These are phyloP conservation scores for Oryza officinalis DNA, from an alignment of 176 grass and related monocot species.

Conservation along the genomic window DNA sequence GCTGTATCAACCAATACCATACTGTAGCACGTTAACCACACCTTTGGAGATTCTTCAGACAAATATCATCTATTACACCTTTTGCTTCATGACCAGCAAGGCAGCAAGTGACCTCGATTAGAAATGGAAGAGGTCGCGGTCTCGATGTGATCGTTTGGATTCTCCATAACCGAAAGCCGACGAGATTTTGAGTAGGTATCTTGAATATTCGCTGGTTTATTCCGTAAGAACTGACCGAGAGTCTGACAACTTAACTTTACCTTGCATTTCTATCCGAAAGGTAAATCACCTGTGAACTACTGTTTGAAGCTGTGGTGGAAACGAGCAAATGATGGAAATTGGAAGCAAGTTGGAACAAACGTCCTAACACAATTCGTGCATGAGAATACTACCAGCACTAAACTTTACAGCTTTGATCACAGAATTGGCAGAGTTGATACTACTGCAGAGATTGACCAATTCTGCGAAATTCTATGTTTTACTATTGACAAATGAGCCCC, in stretches of 20 bases:
- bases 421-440: not conserved
- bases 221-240: conserved; percentile 13
- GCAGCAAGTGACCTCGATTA: conserved; percentile 17
- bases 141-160: not conserved
- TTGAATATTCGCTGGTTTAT: conserved; percentile 52
- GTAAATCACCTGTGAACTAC: not conserved
- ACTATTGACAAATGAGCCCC: no score
- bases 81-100: conserved; percentile 6
- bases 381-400: no score
- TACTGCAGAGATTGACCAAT: not conserved
- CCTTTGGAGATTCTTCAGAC: conserved; percentile 5
- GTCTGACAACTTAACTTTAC: not conserved
- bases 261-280: conserved; percentile 11
- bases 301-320: not conserved
- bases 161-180: conserved; percentile 30
- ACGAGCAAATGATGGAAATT: not conserved
- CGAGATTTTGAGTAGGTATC: not conserved
- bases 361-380: no score
- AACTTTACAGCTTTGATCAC: not conserved
- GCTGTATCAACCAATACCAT: not conserved
- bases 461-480: no score
- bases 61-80: conserved; percentile 22
- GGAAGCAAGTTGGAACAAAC: not conserved
- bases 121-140: not conserved
- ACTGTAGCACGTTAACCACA: conserved; percentile 28